Conservation (phyloP, 208 protist genomes). For the Acanthamoeba polyphaga region DNA sequence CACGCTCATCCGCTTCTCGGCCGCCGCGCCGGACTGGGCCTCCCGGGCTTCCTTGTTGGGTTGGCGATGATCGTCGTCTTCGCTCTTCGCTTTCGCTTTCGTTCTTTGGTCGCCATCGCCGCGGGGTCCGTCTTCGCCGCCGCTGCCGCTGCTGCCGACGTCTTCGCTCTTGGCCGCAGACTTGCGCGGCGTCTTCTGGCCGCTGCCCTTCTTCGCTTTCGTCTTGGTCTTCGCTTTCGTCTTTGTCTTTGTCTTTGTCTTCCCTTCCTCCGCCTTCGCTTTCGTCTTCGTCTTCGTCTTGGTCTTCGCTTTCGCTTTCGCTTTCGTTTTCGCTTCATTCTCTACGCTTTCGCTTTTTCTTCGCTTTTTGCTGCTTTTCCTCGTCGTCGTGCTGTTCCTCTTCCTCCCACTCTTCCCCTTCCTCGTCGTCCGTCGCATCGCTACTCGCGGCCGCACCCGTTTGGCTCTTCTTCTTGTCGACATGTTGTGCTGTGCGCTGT, state of each 20-base stretch:
- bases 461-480: conserved; percentile 2
- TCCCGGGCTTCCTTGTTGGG: not conserved
- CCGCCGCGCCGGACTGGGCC: not conserved
- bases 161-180: not conserved
- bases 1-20: conserved; percentile 20
- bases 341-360: conserved; percentile 34
- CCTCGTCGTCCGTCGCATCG: not conserved
- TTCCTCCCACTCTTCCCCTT: no score
- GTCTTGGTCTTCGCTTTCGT: not conserved
- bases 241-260: not conserved
- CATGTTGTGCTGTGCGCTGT: not conserved
- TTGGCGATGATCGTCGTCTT: not conserved
- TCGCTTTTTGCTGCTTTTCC: not conserved
- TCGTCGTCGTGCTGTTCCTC: not conserved
- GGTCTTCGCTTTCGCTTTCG: not conserved
- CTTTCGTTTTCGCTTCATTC: not conserved
- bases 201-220: not conserved
- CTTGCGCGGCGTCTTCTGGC: not conserved
- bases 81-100: not conserved
- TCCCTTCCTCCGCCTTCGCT: not conserved
- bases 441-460: not conserved
- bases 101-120: not conserved
- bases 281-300: conserved; percentile 20
- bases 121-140: no score
- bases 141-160: no score